Percentiles rank a stretch among this genome's conserved stretches.
These are phyloP conservation scores for Ceratocystiopsis sp. DNA, from an alignment of 2,329 filamentous ascomycete genomes.

Conservation along the genomic window DNA sequence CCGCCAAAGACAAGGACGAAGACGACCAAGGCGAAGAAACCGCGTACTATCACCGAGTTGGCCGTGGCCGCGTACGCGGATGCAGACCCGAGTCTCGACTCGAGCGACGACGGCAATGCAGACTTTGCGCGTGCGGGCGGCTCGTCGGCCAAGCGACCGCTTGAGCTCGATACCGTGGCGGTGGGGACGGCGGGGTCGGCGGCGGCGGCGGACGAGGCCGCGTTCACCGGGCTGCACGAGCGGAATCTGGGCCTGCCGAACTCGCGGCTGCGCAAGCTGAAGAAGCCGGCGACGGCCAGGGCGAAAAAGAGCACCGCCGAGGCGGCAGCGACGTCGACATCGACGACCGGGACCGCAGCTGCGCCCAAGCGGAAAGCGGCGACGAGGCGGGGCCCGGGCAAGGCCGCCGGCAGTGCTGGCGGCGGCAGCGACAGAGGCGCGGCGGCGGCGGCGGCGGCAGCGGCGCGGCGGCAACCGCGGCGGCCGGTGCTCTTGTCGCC, in stretches of 20 bases:
- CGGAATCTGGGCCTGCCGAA: slow-evolving; percentile 13
- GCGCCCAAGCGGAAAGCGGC: too few species aligned
- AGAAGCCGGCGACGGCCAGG: not conserved
- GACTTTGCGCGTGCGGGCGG: not conserved
- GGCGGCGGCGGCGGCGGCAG: slow-evolving; percentile 19
- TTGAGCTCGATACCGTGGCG: slow-evolving; percentile 12
- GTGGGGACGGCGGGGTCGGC: too few species aligned
- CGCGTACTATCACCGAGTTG: slow-evolving; percentile 60
- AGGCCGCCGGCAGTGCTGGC: not conserved
- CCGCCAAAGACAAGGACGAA: slow-evolving; percentile 23
- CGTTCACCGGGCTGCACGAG: not conserved
- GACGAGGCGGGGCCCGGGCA: too few species aligned
- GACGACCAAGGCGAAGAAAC: slow-evolving; percentile 46
- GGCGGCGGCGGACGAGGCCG: slow-evolving; percentile 13
- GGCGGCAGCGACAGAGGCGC: slow-evolving; percentile 6
- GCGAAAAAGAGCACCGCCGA: too few species aligned
- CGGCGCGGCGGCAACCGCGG: slow-evolving; percentile 19
- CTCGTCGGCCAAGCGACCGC: slow-evolving; percentile 3
- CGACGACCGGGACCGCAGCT: too few species aligned
- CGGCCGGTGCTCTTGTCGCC: slow-evolving; percentile 48
- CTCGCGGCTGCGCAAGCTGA: slow-evolving; percentile 15
- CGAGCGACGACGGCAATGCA: not conserved
- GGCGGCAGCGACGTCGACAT: too few species aligned
- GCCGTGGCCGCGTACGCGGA: slow-evolving; percentile 53
- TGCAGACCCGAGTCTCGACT: not conserved